Percentiles rank a stretch among this genome's conserved stretches.
Evolutionary conservation across 1,284 basidiomycete genomes (phyloP).

Genomic region (Amylostereum areolatum): DNA sequence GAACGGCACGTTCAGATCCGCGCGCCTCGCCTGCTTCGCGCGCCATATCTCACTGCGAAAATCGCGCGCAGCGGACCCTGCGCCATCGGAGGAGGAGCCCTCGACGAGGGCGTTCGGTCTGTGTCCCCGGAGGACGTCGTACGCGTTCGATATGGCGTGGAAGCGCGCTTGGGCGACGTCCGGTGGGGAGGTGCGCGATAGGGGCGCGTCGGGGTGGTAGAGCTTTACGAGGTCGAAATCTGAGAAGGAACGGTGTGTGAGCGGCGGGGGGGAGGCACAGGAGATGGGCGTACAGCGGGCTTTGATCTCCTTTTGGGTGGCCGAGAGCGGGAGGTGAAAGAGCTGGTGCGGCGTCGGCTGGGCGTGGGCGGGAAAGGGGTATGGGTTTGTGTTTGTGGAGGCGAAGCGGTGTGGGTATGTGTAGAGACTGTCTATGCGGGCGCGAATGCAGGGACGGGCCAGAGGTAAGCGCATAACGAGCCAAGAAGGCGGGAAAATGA

Average conservation of each 20-base stretch:
- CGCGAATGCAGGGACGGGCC: no score
- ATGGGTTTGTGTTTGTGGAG: conserved; percentile 29
- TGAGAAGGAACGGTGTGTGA: neutral
- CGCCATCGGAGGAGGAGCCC: conserved; percentile 14
- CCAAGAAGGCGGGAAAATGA: no score
- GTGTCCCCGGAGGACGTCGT: conserved; percentile 46
- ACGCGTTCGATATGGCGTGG: conserved; percentile 55
- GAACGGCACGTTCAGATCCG: conserved; percentile 26
- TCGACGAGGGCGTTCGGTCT: conserved; percentile 21
- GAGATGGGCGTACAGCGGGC: conserved; percentile 45
- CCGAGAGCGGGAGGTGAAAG: conserved; percentile 54
- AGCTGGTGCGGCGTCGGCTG: conserved; percentile 64
- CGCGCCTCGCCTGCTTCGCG: conserved; percentile 34
- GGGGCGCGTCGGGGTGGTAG: conserved; percentile 64
- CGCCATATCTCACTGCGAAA: conserved; percentile 28
- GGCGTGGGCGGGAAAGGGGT: conserved; percentile 48
- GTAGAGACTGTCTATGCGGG: no score
- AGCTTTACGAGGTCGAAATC: conserved; percentile 68
- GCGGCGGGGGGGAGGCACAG: neutral
- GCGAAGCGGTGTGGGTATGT: neutral
- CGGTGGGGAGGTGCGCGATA: conserved; percentile 38
- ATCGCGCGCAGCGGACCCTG: conserved; percentile 25
- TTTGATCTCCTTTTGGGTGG: conserved; percentile 57
- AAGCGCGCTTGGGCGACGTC: conserved; percentile 52
- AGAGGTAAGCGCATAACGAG: no score